Evolutionary conservation across 345 rosid genomes (phyloP), one percentile per base, ranked within the genome.

Genomic region (Euclidium syriacum): DNA sequence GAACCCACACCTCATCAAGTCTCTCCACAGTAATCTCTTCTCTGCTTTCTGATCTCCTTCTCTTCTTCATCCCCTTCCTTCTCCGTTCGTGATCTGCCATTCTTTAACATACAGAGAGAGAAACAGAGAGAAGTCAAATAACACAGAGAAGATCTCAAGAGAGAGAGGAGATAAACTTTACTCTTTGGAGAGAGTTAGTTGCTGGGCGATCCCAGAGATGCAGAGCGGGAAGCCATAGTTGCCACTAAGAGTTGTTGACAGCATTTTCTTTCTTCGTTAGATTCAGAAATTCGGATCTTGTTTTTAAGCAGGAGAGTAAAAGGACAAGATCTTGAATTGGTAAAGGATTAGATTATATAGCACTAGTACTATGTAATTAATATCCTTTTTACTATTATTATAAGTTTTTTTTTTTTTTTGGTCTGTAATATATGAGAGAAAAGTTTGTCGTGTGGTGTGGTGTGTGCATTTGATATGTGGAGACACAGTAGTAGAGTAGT

Each of bases 81-180:
- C 82, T 80, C 51, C 40, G 69, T 23, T 83, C 85, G 57, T 83
- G 87, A 76, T 83, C 87, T 29, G 76, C 80, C 64, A 83, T 71
- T 70, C 87, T 80, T 62, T 52, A 73, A 32, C 65, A 52, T 3
- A 10, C 16, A 3, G 6, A 56, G 3, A 49, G 18, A 64, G 32
- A n/a, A 7, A 64, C 1, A 46, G 1, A 34, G 1, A 16, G 0
- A 39, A 72, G 64, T 55, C 43, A 52, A 52, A 43, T 14, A 23
- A 58, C n/a, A 33, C 42, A 50, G 32, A 47, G n/a, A 29, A 48
- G 23, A 34, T 32, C 6, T 11, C 17, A 6, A 18, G 22, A 24
- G 24, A 57, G 2, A 58, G 10, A 46, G 12, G 7, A 10, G 0
- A 6, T 2, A 38, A 19, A 39, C 10, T 14, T 2, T 74, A 80